These are phyloP conservation scores for Cyanidioschyzon merolae DNA, from an alignment of 23 red algal genomes.

Conservation along the genomic window DNA sequence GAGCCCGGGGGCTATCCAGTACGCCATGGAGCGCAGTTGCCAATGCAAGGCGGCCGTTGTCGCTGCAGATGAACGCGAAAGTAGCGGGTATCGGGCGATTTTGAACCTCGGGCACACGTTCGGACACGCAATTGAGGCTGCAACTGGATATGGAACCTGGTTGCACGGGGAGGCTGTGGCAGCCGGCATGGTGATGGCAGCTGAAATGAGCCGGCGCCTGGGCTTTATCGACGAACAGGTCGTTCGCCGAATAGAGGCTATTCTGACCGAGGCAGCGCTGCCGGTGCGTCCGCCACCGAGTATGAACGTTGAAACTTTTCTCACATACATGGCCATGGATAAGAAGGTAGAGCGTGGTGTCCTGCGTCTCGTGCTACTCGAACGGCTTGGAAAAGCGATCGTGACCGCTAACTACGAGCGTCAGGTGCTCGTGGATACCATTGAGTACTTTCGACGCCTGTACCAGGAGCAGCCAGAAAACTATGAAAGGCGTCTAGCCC, in stretches of 20 bases:
- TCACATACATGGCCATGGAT: constrained; percentile 86
- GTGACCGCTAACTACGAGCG: constrained; percentile 58
- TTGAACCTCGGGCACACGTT: constrained; percentile 95
- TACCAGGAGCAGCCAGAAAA: constrained; percentile 44
- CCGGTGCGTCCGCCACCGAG: constrained; percentile 66
- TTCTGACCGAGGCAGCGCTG: constrained; percentile 39
- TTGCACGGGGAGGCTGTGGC: constrained; percentile 93
- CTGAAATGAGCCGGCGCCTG: constrained; percentile 65
- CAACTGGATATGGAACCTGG: constrained; percentile 71
- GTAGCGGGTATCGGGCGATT: constrained; percentile 58
- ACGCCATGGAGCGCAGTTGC: constrained; percentile 74
- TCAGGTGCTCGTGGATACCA: constrained; percentile 71
- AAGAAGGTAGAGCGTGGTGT: constrained; percentile 78
- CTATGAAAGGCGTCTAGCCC: constrained; percentile 40
- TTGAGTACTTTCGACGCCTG: constrained; percentile 66
- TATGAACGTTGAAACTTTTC: constrained; percentile 80
- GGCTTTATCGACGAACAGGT: constrained; percentile 36
- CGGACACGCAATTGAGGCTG: constrained; percentile 91
- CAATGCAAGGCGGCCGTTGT: constrained; percentile 74
- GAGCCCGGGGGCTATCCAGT: constrained; percentile 45
- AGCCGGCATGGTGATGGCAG: constrained; percentile 90
- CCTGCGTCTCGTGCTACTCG: constrained; percentile 57
- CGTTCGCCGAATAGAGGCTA: constrained; percentile 38
- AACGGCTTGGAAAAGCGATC: constrained; percentile 52
- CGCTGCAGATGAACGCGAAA: constrained; percentile 63